A percentile compares a stretch with the other conserved stretches of the same genome.
phyloP scores from a whole-genome alignment of 768 basidiomycete genomes.

The Leccinum uliginosum region DNA sequence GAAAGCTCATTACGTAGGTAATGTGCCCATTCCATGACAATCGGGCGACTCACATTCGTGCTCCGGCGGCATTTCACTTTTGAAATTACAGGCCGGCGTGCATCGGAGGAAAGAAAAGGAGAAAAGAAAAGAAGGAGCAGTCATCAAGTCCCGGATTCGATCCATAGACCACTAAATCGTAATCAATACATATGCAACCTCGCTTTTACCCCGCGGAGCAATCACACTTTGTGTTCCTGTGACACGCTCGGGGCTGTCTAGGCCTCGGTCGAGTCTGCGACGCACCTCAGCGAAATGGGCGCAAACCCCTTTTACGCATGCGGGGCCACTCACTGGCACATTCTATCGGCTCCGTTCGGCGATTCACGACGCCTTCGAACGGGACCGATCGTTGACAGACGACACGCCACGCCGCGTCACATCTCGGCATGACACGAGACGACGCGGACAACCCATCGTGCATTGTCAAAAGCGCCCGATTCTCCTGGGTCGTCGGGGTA shows the following conservation, averaged over 20 bases:
- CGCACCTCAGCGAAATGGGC: not conserved
- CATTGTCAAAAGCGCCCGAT: slow-evolving; percentile 52
- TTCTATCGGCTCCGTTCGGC: slow-evolving; percentile 90
- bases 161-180: slow-evolving; percentile 71
- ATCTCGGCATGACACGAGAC: not conserved
- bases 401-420: no score
- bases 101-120: not conserved
- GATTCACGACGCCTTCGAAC: not conserved
- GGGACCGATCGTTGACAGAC: not conserved
- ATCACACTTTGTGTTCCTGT: slow-evolving; percentile 85
- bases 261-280: not conserved
- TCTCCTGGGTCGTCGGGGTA: slow-evolving; percentile 20
- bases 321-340: slow-evolving; percentile 48
- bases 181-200: slow-evolving; percentile 52
- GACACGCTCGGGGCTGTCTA: not conserved
- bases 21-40: not conserved
- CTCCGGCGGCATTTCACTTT: not conserved
- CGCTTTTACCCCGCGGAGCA: slow-evolving; percentile 85
- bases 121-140: not conserved
- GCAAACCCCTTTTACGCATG: not conserved
- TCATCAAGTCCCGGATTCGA: slow-evolving; percentile 88
- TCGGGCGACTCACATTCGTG: not conserved
- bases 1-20: not conserved
- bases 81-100: not conserved
- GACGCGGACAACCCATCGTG: slow-evolving; percentile 40